Evolutionary conservation across 805 yeast genomes (phyloP).

Genomic region (Suhomyces canberraensis): DNA sequence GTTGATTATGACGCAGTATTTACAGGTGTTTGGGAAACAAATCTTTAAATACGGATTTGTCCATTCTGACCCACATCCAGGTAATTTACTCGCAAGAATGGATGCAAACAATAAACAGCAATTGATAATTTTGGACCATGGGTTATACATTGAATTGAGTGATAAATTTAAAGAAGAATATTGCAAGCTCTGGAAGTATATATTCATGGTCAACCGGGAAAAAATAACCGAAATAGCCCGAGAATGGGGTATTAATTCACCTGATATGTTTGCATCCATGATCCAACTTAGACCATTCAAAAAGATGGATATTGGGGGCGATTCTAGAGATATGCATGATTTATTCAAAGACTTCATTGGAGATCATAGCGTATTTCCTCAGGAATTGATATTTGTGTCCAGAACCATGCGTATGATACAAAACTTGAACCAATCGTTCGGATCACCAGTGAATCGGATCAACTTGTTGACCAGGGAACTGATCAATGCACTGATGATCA

Average conservation of each 20-base stretch:
- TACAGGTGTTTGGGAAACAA: conserved; percentile 52
- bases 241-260: conserved; percentile 68
- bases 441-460: conserved; percentile 73
- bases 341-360: conserved; percentile 53
- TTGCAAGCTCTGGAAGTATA: conserved; percentile 58
- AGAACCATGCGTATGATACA: conserved; percentile 75
- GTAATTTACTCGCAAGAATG: conserved; percentile 60
- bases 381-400: conserved; percentile 60
- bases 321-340: conserved; percentile 33
- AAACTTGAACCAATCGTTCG: conserved; percentile 59
- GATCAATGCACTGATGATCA: conserved; percentile 16
- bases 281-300: conserved; percentile 47
- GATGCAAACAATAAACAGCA: conserved; percentile 41
- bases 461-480: conserved; percentile 62
- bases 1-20: conserved; percentile 47
- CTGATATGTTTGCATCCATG: conserved; percentile 59
- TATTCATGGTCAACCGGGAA: conserved; percentile 50
- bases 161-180: conserved; percentile 54
- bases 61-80: conserved; percentile 82
- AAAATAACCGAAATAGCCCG: conserved; percentile 48
- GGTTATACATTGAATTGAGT: conserved; percentile 57
- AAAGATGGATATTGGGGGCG: background rate
- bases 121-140: conserved; percentile 72
- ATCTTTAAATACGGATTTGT: conserved; percentile 65
- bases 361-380: conserved; percentile 65